Evolutionary conservation across 371 early-diverging fungal species (phyloP), one percentile per base, ranked within the genome.

Genomic region (Chytridium lagenaria): DNA sequence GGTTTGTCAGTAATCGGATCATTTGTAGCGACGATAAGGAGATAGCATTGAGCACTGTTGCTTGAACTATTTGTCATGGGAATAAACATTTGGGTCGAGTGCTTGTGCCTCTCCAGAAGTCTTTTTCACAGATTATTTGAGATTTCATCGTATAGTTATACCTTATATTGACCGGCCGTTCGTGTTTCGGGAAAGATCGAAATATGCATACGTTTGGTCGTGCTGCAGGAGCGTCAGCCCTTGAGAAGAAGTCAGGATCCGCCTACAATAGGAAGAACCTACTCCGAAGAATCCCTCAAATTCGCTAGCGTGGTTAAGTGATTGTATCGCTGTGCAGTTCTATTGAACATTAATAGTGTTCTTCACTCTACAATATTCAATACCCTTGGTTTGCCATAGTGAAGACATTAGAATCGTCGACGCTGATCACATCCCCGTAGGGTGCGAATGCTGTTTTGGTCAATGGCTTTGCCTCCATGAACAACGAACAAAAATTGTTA

Each of bases 11-110:
- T 76, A 61, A 83, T 86, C 1, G 81, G 64, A 37, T 91, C 89
- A 76, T 91, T 93, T 67, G 88, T 80, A 50, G 92, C 90, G 7
- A 95, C 95, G 66, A 93, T 85, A 1, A 94, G 91, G 26, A 94
- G 83, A 72, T 93, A 95, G 39, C 69, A 22, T 15, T 75, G 69
- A 1, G 67, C 75, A 10, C 26, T 76, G 44, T 71, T 67, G 51
- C 40, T 44, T 88, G 5, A 2, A 31, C 33, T 87, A 83, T 78
- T 87, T 83, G 88, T 86, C 89, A 95, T 91, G 19, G 95, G 95
- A 70, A 94, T 85, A 78, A 95, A 95, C 64, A 90, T 86, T 77
- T 95, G 96, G n/a, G 92, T 89, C 15, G 93, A 93, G 82, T 89
- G 92, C 59, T 90, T 86, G 72, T 95, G 96, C 26, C 95, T 87